These are phyloP conservation scores for Diplocarpon mali DNA, from an alignment of 2,329 filamentous ascomycete species.

Conservation along the genomic window DNA sequence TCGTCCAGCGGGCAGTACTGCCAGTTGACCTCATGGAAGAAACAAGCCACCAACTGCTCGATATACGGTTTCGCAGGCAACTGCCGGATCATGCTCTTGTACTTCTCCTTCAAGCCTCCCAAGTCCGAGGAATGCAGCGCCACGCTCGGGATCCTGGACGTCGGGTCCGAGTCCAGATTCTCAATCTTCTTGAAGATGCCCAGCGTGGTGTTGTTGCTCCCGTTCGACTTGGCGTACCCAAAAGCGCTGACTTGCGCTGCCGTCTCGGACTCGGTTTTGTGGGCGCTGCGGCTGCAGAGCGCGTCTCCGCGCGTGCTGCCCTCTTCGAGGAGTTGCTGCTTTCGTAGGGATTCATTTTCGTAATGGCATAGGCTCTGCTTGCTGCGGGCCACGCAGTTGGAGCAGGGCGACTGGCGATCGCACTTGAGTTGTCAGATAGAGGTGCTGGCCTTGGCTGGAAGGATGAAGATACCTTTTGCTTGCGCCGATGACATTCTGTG, in stretches of 20 bases:
- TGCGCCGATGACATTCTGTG: slow-evolving; percentile 52
- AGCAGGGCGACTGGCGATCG: slow-evolving; percentile 47
- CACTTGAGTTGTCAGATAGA: slow-evolving; percentile 33
- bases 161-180: slow-evolving; percentile 29
- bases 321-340: slow-evolving; percentile 24
- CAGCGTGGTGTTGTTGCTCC: slow-evolving; percentile 41
- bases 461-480: slow-evolving; percentile 28
- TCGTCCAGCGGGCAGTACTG: slow-evolving; percentile 46
- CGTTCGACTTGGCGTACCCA: slow-evolving; percentile 40
- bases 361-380: slow-evolving; percentile 46
- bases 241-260: slow-evolving; percentile 29
- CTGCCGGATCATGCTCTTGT: slow-evolving; percentile 46
- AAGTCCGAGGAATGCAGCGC: slow-evolving; percentile 24
- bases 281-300: slow-evolving; percentile 11
- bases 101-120: slow-evolving; percentile 41
- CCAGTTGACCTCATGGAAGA: slow-evolving; percentile 48
- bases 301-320: slow-evolving; percentile 10
- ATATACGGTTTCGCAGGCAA: slow-evolving; percentile 43
- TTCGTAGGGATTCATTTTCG: slow-evolving; percentile 32
- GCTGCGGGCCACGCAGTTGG: slow-evolving; percentile 46
- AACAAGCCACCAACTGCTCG: slow-evolving; percentile 42
- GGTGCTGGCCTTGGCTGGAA: background rate
- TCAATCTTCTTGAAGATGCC: slow-evolving; percentile 46
- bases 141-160: slow-evolving; percentile 12
- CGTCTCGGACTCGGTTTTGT: slow-evolving; percentile 19